Evolutionary conservation across 176 grass and related monocot species (phyloP).

Genomic region (Tillandsia fasciculata): DNA sequence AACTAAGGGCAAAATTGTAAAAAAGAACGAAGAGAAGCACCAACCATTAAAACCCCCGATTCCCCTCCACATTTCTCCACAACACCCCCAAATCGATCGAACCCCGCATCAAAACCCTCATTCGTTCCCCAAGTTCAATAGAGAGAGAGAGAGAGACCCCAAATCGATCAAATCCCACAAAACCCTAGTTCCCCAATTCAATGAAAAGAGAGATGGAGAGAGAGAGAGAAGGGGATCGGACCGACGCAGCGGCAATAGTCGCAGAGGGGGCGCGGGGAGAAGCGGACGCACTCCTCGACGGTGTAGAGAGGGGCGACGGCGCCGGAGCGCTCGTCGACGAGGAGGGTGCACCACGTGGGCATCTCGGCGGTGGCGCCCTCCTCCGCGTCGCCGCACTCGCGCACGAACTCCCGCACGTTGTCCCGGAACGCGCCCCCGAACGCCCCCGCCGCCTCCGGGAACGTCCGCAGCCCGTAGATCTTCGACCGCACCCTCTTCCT

Average conservation of each 20-base stretch:
- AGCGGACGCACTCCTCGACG: conserved; percentile 46
- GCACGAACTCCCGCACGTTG: conserved; percentile 45
- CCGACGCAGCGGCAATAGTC: conserved; percentile 52
- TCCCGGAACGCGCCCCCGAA: conserved; percentile 59
- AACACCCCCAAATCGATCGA: not conserved
- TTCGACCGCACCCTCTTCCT: conserved; percentile 16
- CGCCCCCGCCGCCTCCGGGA: conserved; percentile 33
- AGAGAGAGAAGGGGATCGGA: conserved; percentile 13
- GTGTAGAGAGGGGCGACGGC: conserved; percentile 39
- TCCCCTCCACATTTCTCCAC: not conserved
- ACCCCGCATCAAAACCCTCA: conserved; percentile 11
- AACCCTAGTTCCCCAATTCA: not conserved
- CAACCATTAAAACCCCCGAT: not conserved
- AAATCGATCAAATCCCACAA: not conserved
- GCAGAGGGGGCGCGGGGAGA: conserved; percentile 44
- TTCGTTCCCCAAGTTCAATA: not conserved
- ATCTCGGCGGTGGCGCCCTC: not conserved
- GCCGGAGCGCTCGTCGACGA: conserved; percentile 44
- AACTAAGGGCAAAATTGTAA: no score
- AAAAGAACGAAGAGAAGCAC: no score
- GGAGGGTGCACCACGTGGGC: conserved; percentile 41
- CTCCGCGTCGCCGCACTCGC: conserved; percentile 30
- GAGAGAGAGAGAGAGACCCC: not conserved
- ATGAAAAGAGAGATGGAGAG: not conserved
- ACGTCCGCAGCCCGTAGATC: conserved; percentile 54